A percentile compares a stretch with the other conserved stretches of the same genome.
Conservation (phyloP, 2,329 filamentous ascomycete species). For the Nothophoma quercina region DNA sequence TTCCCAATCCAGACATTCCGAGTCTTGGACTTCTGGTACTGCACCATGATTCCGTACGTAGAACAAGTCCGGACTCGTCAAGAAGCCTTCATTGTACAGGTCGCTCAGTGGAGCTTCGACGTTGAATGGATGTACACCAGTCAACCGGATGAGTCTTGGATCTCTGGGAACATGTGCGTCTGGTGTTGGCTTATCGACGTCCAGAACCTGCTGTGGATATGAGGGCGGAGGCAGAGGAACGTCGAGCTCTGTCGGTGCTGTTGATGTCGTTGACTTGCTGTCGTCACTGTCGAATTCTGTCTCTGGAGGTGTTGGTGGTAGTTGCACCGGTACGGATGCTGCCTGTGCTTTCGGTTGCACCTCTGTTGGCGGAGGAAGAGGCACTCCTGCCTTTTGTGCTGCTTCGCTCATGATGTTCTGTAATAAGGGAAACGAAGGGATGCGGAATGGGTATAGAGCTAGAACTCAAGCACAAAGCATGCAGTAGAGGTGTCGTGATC, state of each 20-base stretch:
- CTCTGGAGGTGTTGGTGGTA: constrained; percentile 48
- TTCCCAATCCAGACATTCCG: constrained; percentile 78
- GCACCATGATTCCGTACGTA: constrained; percentile 91
- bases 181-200: constrained; percentile 82
- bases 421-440: background rate
- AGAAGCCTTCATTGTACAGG: constrained; percentile 80
- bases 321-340: constrained; percentile 23
- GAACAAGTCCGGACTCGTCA: constrained; percentile 87
- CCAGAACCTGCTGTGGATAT: constrained; percentile 67
- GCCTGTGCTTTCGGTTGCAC: constrained; percentile 28
- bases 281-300: constrained; percentile 44
- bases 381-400: constrained; percentile 23
- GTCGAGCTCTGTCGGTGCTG: constrained; percentile 24
- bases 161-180: constrained; percentile 84
- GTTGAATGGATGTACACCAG: constrained; percentile 90
- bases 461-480: background rate
- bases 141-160: constrained; percentile 81
- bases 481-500: background rate
- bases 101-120: constrained; percentile 82
- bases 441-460: constrained; percentile 6
- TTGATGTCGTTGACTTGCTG: constrained; percentile 26
- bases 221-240: constrained; percentile 75
- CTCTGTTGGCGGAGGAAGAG: constrained; percentile 24
- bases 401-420: constrained; percentile 29
- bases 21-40: constrained; percentile 77